Evolutionary conservation across 1,284 basidiomycete genomes (phyloP).

Genomic region (Ceratobasidium sp.): DNA sequence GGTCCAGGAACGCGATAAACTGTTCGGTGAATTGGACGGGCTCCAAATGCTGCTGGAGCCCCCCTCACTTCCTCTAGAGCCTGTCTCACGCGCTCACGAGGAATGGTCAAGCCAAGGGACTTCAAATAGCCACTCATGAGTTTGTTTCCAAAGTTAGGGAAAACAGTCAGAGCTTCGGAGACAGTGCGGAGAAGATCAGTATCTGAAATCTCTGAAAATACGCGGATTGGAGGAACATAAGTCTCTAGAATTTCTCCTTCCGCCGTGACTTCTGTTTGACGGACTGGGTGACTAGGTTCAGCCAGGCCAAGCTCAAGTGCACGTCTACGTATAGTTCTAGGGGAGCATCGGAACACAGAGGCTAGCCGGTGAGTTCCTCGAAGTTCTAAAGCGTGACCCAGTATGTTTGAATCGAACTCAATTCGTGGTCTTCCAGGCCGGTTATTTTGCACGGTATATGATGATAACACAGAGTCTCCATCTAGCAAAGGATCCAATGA

Average conservation of each 20-base stretch:
- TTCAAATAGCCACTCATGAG: constrained; percentile 1
- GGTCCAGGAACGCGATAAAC: constrained; percentile 58
- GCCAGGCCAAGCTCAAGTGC: not conserved
- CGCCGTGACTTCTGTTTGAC: too few relatives aligned
- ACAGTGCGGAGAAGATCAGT: not conserved
- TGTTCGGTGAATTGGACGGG: constrained; percentile 53
- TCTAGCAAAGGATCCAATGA: not conserved
- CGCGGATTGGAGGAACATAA: not conserved
- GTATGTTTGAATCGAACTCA: not conserved
- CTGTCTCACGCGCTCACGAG: not conserved
- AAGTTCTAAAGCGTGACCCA: not conserved
- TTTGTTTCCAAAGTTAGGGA: constrained; percentile 1
- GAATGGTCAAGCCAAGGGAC: not conserved
- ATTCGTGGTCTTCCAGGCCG: not conserved
- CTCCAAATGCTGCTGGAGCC: constrained; percentile 52
- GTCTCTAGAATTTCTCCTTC: too few relatives aligned
- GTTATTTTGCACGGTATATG: not conserved
- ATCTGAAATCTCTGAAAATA: not conserved
- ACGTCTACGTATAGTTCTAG: not conserved
- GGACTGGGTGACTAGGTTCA: not conserved
- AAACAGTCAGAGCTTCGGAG: not conserved
- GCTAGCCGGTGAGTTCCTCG: not conserved
- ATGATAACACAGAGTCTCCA: not conserved
- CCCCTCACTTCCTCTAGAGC: constrained; percentile 1
- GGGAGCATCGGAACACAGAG: not conserved